phyloP scores from a whole-genome alignment of 2,329 filamentous ascomycete genomes.

The Karstenula rhodostoma region DNA sequence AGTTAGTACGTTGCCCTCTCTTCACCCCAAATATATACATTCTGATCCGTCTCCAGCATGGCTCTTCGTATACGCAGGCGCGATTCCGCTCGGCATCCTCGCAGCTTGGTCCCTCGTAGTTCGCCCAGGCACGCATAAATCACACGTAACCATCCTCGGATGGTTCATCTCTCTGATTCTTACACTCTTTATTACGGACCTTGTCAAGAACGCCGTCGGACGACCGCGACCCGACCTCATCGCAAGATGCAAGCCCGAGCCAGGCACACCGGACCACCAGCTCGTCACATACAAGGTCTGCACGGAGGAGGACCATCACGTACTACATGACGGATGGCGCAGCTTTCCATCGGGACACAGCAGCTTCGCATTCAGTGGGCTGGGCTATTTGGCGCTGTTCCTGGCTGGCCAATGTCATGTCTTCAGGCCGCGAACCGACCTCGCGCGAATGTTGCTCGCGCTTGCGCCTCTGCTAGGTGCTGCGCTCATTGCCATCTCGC shows the following conservation, averaged over 20 bases:
- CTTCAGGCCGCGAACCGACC: conserved; percentile 65
- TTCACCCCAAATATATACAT: not conserved
- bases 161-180: conserved; percentile 77
- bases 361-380: conserved; percentile 79
- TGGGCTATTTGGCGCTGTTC: conserved; percentile 77
- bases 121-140: conserved; percentile 75
- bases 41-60: conserved; percentile 58
- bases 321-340: conserved; percentile 82
- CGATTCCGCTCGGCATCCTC: conserved; percentile 73
- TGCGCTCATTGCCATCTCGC: conserved; percentile 66
- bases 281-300: conserved; percentile 73
- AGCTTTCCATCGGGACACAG: conserved; percentile 84
- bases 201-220: conserved; percentile 86
- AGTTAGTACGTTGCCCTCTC: conserved; percentile 64
- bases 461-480: conserved; percentile 65
- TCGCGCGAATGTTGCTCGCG: conserved; percentile 63
- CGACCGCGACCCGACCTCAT: conserved; percentile 86
- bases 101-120: conserved; percentile 69
- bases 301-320: conserved; percentile 73
- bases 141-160: conserved; percentile 84
- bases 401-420: conserved; percentile 71
- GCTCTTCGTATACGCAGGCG: conserved; percentile 81
- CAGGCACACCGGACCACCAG: conserved; percentile 62
- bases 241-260: conserved; percentile 79
- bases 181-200: conserved; percentile 83